Conservation (phyloP, 768 basidiomycete species). For the Pilatotrama ljubarskyi region DNA sequence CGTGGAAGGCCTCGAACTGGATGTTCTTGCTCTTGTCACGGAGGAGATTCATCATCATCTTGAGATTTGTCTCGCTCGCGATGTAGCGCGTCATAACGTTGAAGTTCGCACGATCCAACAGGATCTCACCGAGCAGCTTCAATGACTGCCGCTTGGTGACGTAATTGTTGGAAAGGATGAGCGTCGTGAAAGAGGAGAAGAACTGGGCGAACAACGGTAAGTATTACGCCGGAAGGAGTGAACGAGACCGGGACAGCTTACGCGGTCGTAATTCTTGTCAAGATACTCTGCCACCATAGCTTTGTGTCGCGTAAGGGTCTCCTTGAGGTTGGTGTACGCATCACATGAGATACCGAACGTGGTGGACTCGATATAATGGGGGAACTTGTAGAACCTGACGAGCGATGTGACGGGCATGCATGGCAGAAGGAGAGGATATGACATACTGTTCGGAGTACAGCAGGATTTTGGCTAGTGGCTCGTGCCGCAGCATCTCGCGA, state of each 20-base stretch:
- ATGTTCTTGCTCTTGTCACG: slow-evolving; percentile 99
- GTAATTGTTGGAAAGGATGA: slow-evolving; percentile 93
- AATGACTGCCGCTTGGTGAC: slow-evolving; percentile 99
- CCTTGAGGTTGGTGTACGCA: slow-evolving; percentile 96
- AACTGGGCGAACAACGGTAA: slow-evolving; percentile 53
- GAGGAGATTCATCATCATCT: slow-evolving; percentile 99
- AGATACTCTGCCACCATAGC: slow-evolving; percentile 97
- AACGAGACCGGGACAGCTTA: slow-evolving; percentile 38
- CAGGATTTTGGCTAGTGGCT: slow-evolving; percentile 85
- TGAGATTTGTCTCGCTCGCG: slow-evolving; percentile 90
- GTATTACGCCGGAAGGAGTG: background rate
- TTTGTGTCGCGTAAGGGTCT: slow-evolving; percentile 95
- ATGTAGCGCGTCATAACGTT: slow-evolving; percentile 99
- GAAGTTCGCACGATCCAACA: slow-evolving; percentile 97
- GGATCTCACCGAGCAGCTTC: slow-evolving; percentile 96
- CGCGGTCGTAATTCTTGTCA: slow-evolving; percentile 95
- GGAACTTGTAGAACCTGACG: slow-evolving; percentile 95
- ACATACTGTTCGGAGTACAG: slow-evolving; percentile 93
- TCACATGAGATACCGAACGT: slow-evolving; percentile 99
- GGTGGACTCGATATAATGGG: slow-evolving; percentile 94
- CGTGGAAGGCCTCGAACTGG: slow-evolving; percentile 99
- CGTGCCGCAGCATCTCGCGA: slow-evolving; percentile 94
- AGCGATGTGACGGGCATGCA: background rate
- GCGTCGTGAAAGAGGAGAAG: slow-evolving; percentile 91
- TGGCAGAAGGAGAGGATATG: background rate